Conservation (phyloP, 2,329 filamentous ascomycete genomes). For the Colletotrichum ledebouriae region DNA sequence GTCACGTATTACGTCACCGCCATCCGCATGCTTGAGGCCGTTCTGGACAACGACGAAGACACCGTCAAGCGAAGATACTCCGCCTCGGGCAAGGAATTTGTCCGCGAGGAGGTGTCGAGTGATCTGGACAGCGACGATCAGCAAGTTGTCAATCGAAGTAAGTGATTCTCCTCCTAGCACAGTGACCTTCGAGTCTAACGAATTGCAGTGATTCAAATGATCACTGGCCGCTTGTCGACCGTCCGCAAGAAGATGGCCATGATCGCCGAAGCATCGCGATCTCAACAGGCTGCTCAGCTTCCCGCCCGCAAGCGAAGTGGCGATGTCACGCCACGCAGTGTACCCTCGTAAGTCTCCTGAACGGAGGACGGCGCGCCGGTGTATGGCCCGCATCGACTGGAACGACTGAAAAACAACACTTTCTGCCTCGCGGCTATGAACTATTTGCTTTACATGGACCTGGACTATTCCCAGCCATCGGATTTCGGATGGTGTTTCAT, state of each 20-base stretch:
- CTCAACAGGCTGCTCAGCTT: constrained; percentile 59
- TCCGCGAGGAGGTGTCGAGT: constrained; percentile 57
- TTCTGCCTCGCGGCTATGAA: constrained; percentile 32
- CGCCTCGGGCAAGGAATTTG: constrained; percentile 57
- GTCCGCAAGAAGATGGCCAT: constrained; percentile 73
- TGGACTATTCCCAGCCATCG: constrained; percentile 1
- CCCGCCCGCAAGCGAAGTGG: constrained; percentile 65
- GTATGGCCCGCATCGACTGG: background rate
- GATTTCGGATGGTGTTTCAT: background rate
- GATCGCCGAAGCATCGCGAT: constrained; percentile 70
- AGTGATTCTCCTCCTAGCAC: constrained; percentile 48
- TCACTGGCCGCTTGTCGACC: constrained; percentile 65
- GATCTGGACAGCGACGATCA: constrained; percentile 78
- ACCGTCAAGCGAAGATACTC: constrained; percentile 54
- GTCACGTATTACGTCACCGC: constrained; percentile 95
- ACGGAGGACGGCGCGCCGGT: background rate
- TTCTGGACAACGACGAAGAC: constrained; percentile 85
- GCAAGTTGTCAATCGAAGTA: constrained; percentile 80
- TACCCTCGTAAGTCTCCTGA: constrained; percentile 62
- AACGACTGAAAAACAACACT: constrained; percentile 7
- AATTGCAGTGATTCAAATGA: constrained; percentile 71
- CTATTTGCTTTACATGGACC: constrained; percentile 17
- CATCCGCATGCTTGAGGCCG: constrained; percentile 93
- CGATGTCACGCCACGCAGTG: constrained; percentile 68
- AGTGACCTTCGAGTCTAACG: constrained; percentile 45